A percentile compares a stretch with the other conserved stretches of the same genome.
Conservation (phyloP, 2,329 filamentous ascomycete genomes). For the Calonectria montana region DNA sequence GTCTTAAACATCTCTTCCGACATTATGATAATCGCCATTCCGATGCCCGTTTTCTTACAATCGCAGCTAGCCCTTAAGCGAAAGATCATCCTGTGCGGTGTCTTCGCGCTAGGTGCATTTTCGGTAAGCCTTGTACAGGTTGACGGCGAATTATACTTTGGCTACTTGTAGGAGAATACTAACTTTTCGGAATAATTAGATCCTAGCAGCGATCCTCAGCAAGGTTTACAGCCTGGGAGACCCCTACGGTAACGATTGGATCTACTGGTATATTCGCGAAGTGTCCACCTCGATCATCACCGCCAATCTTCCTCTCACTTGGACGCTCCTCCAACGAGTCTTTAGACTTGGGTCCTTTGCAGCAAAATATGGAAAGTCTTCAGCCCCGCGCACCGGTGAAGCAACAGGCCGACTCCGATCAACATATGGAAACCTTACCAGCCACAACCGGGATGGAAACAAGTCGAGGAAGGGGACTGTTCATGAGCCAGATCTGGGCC, state of each 20-base stretch:
- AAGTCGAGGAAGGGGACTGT: conserved; percentile 7
- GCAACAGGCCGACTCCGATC: conserved; percentile 36
- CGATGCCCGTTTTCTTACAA: conserved; percentile 62
- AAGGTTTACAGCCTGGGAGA: conserved; percentile 56
- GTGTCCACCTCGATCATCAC: conserved; percentile 58
- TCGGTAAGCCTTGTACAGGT: conserved; percentile 46
- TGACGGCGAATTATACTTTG: background rate
- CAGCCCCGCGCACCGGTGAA: conserved; percentile 38
- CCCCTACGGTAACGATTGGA: conserved; percentile 53
- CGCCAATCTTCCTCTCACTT: conserved; percentile 56
- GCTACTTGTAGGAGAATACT: background rate
- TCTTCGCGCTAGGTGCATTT: conserved; percentile 58
- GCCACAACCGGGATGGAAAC: conserved; percentile 33
- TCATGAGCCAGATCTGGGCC: conserved; percentile 35
- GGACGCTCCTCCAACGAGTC: conserved; percentile 54
- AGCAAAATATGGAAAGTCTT: conserved; percentile 41
- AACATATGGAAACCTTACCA: conserved; percentile 38
- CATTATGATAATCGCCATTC: conserved; percentile 66
- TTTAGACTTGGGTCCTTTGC: conserved; percentile 47
- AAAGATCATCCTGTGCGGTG: conserved; percentile 61
- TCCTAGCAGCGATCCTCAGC: conserved; percentile 43
- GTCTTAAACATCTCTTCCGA: conserved; percentile 70
- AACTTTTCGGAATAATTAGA: conserved; percentile 18
- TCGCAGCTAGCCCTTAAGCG: conserved; percentile 60
- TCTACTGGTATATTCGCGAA: conserved; percentile 59